phyloP scores from a whole-genome alignment of 2,329 filamentous ascomycete species.

The Blastomyces parvus region DNA sequence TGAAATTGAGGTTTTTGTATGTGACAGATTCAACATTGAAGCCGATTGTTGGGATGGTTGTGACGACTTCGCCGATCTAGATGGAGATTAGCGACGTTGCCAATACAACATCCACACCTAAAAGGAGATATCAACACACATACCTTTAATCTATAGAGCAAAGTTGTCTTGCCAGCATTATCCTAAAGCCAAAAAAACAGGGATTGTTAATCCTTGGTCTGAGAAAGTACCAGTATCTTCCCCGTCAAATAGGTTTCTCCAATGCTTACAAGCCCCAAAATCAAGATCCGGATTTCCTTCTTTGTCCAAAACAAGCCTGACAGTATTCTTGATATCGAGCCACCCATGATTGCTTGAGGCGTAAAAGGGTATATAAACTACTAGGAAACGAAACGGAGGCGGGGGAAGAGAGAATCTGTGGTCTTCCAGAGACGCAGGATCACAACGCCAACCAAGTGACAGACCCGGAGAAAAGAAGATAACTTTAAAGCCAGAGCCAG shows the following conservation, averaged over 20 bases:
- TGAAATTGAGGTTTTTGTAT: conserved; percentile 97
- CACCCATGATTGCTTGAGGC: conserved; percentile 41
- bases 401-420: not conserved
- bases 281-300: conserved; percentile 96
- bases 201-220: conserved; percentile 6
- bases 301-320: conserved; percentile 74
- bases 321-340: conserved; percentile 49
- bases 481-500: not conserved
- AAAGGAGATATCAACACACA: conserved; percentile 8
- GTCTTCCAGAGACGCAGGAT: conserved; percentile 7
- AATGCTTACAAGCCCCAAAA: conserved; percentile 71
- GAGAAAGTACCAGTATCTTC: not conserved
- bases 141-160: conserved; percentile 93
- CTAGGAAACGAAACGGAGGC: not conserved
- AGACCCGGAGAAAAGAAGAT: not conserved
- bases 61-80: conserved; percentile 96
- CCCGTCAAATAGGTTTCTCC: not conserved
- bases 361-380: conserved; percentile 7
- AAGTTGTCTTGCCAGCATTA: conserved; percentile 95
- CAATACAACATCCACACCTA: not conserved
- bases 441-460: not conserved
- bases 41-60: conserved; percentile 96
- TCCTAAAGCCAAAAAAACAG: conserved; percentile 50
- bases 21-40: conserved; percentile 99
- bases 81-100: not conserved